These are phyloP conservation scores for Chaetomium tenue DNA, from an alignment of 495 filamentous ascomycete genomes.

Conservation along the genomic window DNA sequence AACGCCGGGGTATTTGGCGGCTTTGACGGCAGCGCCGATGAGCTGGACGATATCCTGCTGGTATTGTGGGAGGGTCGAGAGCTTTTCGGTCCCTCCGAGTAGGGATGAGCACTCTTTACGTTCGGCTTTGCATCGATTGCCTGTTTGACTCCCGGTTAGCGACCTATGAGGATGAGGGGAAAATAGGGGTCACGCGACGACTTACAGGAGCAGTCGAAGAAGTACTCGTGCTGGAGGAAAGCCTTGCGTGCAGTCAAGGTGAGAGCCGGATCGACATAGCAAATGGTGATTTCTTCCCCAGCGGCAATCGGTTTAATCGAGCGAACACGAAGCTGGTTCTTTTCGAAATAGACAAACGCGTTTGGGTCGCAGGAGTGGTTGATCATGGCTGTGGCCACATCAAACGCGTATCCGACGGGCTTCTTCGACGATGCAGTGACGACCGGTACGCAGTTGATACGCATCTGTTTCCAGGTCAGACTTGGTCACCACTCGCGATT, in stretches of 20 bases:
- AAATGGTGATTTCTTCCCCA: conserved; percentile 63
- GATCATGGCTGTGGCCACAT: conserved; percentile 55
- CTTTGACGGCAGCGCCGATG: conserved; percentile 16
- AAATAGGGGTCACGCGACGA: conserved; percentile 35
- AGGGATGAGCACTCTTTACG: not conserved
- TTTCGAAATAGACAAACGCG: conserved; percentile 62
- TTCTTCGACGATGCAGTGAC: conserved; percentile 41
- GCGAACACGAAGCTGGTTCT: conserved; percentile 40
- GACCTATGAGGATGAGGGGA: not conserved
- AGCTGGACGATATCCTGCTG: conserved; percentile 20
- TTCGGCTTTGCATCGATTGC: conserved; percentile 29
- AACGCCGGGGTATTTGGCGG: conserved; percentile 21
- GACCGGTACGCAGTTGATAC: conserved; percentile 26
- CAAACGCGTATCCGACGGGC: conserved; percentile 60
- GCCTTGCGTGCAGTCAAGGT: conserved; percentile 39
- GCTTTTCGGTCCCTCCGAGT: not conserved
- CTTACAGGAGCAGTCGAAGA: conserved; percentile 63
- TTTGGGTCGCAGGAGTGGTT: conserved; percentile 76
- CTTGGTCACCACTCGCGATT: too few species aligned
- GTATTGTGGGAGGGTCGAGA: conserved; percentile 9
- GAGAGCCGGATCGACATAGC: conserved; percentile 64
- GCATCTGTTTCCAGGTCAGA: conserved; percentile 19
- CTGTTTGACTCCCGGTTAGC: conserved; percentile 14
- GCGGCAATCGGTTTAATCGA: conserved; percentile 42
- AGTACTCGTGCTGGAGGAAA: conserved; percentile 58